A percentile compares a stretch with the other conserved stretches of the same genome.
These are phyloP conservation scores for Glycine latifolia DNA, from an alignment of 306 rosid species.

Conservation along the genomic window DNA sequence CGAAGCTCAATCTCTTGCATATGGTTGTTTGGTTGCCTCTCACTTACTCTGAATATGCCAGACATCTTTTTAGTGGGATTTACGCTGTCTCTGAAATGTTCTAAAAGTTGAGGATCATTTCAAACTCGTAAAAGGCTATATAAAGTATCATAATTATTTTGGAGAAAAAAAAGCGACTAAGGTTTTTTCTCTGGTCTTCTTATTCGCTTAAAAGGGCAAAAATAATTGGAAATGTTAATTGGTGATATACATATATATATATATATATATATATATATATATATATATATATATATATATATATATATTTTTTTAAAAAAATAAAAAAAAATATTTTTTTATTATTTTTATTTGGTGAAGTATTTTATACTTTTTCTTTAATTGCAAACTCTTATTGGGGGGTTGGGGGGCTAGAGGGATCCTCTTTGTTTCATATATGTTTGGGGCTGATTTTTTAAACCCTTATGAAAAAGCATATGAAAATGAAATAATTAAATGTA, in stretches of 20 bases:
- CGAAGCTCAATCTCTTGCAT: conserved; percentile 18
- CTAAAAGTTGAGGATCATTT: conserved; percentile 38
- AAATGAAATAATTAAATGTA: background rate
- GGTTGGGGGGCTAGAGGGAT: background rate
- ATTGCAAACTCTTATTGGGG: background rate
- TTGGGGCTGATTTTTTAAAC: background rate
- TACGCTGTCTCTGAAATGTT: conserved; percentile 23
- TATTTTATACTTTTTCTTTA: background rate
- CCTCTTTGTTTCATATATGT: background rate
- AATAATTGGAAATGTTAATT: background rate
- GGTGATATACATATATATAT: conserved; percentile 4
- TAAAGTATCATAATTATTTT: background rate
- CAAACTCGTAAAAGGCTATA: conserved; percentile 33
- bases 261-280: background rate
- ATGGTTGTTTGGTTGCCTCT: conserved; percentile 49
- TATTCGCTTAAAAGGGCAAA: background rate
- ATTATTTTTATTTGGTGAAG: background rate
- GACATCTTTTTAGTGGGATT: conserved; percentile 50
- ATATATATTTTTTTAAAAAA: too few species aligned
- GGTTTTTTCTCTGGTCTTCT: background rate
- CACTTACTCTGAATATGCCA: conserved; percentile 28
- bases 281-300: background rate
- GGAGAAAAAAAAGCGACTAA: background rate
- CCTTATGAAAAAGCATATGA: background rate
- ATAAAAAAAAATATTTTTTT: too few species aligned